Percentiles rank a stretch among this genome's conserved stretches.
phyloP scores from a whole-genome alignment of 1,139 yeast species.

The Protomyces macrosporus region DNA sequence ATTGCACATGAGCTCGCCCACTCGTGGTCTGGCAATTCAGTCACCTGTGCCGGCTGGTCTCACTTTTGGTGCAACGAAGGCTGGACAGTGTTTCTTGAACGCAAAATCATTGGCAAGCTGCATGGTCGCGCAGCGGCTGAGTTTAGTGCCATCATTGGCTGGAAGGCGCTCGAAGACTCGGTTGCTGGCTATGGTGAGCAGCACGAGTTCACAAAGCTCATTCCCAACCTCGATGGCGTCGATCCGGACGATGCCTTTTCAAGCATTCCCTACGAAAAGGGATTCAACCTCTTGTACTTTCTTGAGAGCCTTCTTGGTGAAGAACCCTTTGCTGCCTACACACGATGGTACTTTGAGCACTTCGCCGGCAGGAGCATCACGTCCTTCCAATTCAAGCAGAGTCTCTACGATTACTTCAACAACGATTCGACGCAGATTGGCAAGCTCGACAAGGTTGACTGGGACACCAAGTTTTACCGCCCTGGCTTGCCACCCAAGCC shows the following conservation, averaged over 20 bases:
- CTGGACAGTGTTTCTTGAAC: constrained; percentile 88
- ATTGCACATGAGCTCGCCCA: constrained; percentile 88
- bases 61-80: constrained; percentile 96
- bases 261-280: constrained; percentile 67
- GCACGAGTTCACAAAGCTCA: constrained; percentile 25
- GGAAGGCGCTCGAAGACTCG: constrained; percentile 70
- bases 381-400: constrained; percentile 72
- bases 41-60: constrained; percentile 94
- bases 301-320: constrained; percentile 60
- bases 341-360: constrained; percentile 67
- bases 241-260: constrained; percentile 91
- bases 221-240: constrained; percentile 37
- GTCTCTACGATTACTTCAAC: constrained; percentile 55
- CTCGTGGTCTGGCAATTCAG: constrained; percentile 86
- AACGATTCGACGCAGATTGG: constrained; percentile 40
- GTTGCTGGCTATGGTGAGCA: constrained; percentile 56
- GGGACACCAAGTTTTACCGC: constrained; percentile 74
- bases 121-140: constrained; percentile 76
- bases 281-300: constrained; percentile 69
- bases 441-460: constrained; percentile 62
- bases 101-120: constrained; percentile 70
- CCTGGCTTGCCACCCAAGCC: constrained; percentile 86
- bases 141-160: constrained; percentile 78
- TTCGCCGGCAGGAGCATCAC: constrained; percentile 69
- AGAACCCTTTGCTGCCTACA: constrained; percentile 66